These are phyloP conservation scores for Corniculantispora saksenae DNA, from an alignment of 2,329 filamentous ascomycete species.

Conservation along the genomic window DNA sequence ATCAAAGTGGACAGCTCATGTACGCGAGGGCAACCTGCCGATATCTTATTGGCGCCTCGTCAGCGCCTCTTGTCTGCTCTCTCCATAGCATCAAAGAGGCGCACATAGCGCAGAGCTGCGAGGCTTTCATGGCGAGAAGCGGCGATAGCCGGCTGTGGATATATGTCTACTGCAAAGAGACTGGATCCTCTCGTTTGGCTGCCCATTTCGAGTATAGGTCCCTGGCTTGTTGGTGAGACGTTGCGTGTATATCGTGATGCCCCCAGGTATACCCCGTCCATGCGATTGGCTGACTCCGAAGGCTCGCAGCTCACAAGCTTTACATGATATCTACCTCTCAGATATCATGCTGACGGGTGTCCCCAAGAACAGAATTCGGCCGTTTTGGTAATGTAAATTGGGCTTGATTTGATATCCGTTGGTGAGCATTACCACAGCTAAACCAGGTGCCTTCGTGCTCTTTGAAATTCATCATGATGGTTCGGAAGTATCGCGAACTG, in stretches of 20 bases:
- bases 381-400: neutral
- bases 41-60: neutral
- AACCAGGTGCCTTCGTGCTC: no score
- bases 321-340: neutral
- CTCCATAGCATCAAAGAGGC: neutral
- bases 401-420: neutral
- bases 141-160: neutral
- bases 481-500: no score
- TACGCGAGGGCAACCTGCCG: neutral
- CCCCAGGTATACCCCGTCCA: neutral
- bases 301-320: neutral
- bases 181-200: neutral
- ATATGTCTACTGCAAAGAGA: neutral
- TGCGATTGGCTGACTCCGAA: neutral
- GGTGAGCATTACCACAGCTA: no score
- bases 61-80: neutral
- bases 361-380: neutral
- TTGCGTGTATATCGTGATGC: neutral
- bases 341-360: neutral
- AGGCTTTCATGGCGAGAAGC: neutral
- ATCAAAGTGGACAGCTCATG: neutral
- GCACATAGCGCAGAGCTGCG: neutral
- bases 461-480: no score
- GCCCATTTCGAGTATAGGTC: neutral
- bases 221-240: neutral